Conservation (phyloP, 1,284 basidiomycete genomes). For the Irpex lacteus region DNA sequence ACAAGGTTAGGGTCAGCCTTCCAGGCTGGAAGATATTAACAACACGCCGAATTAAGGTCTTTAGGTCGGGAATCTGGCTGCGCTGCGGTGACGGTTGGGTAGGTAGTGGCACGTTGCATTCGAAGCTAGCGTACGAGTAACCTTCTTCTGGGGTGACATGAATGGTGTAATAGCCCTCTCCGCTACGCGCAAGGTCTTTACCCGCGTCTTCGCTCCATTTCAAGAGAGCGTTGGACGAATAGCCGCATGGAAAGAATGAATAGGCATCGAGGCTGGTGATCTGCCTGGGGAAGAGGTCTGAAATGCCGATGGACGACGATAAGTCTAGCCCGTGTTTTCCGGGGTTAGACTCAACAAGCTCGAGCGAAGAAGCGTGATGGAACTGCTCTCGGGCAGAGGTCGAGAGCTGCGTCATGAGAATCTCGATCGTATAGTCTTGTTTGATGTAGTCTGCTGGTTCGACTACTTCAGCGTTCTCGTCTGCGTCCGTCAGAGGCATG, state of each 20-base stretch:
- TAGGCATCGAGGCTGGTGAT: constrained; percentile 90
- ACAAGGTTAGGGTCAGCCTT: constrained; percentile 86
- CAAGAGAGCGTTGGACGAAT: constrained; percentile 92
- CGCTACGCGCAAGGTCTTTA: constrained; percentile 24
- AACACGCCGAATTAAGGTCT: constrained; percentile 82
- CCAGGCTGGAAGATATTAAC: constrained; percentile 93
- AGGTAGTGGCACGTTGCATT: constrained; percentile 92
- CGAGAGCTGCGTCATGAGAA: constrained; percentile 95
- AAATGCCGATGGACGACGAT: constrained; percentile 79
- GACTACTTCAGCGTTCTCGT: constrained; percentile 16
- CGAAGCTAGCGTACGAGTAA: constrained; percentile 97
- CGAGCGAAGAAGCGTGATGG: constrained; percentile 50
- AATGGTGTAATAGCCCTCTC: constrained; percentile 96
- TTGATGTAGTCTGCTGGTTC: constrained; percentile 31
- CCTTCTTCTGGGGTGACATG: constrained; percentile 98
- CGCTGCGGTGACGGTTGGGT: constrained; percentile 33
- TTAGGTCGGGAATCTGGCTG: constrained; percentile 65
- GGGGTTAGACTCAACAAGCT: constrained; percentile 36
- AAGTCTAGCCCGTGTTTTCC: constrained; percentile 68
- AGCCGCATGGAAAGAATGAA: constrained; percentile 95
- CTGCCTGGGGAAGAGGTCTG: constrained; percentile 75
- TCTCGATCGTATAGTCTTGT: constrained; percentile 93
- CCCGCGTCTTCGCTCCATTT: constrained; percentile 45
- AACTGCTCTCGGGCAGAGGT: constrained; percentile 76
- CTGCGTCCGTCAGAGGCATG: constrained; percentile 12